Percentiles rank a stretch among this genome's conserved stretches.
phyloP scores from a whole-genome alignment of 2,329 filamentous ascomycete species.

The Penicillium digitatum region DNA sequence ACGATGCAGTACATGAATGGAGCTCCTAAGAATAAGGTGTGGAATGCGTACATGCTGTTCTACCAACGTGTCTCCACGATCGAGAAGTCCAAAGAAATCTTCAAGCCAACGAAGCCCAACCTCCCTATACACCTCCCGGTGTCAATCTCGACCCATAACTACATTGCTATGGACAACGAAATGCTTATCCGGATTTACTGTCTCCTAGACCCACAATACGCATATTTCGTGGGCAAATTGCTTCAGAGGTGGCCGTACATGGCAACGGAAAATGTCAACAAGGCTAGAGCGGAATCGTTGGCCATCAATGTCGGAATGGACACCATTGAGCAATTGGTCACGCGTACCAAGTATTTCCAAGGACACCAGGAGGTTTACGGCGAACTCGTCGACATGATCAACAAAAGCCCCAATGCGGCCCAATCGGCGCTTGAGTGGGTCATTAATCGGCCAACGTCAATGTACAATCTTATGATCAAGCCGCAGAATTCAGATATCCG shows the following conservation, averaged over 20 bases:
- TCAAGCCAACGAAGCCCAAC: conserved; percentile 46
- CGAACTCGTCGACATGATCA: conserved; percentile 51
- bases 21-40: conserved; percentile 59
- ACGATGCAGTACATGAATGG: conserved; percentile 46
- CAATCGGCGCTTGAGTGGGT: conserved; percentile 62
- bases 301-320: conserved; percentile 45
- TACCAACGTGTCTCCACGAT: conserved; percentile 77
- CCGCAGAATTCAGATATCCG: conserved; percentile 58
- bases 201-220: conserved; percentile 69
- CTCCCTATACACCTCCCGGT: conserved; percentile 49
- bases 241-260: conserved; percentile 55
- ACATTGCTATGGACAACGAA: conserved; percentile 70
- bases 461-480: conserved; percentile 63
- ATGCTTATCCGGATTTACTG: conserved; percentile 71
- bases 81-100: conserved; percentile 49
- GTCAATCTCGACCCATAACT: conserved; percentile 45
- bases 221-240: conserved; percentile 61
- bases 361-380: conserved; percentile 57
- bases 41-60: conserved; percentile 97
- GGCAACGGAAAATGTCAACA: conserved; percentile 48
- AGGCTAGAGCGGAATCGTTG: conserved; percentile 45
- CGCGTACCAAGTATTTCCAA: conserved; percentile 64
- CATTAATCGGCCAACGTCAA: conserved; percentile 49
- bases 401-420: conserved; percentile 54
- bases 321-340: conserved; percentile 72